Percentiles rank a stretch among this genome's conserved stretches.
Evolutionary conservation across 108 stramenopile genomes (phyloP).

Genomic region (Aurantiochytrium sp.): DNA sequence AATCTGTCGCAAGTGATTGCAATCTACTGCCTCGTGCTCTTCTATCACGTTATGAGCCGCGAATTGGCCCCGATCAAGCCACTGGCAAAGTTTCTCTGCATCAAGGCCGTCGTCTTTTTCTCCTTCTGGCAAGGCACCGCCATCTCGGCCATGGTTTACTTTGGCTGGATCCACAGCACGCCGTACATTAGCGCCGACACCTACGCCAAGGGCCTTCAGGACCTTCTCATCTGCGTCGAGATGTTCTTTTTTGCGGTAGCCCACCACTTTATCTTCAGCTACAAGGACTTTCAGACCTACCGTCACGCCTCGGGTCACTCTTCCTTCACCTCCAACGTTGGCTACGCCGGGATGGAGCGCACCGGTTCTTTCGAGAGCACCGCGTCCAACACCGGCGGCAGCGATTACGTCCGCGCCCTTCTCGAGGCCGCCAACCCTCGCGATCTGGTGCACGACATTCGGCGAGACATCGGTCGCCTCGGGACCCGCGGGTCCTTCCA

Average conservation of each 20-base stretch:
- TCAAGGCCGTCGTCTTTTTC: conserved; percentile 96
- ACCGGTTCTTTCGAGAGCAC: not conserved
- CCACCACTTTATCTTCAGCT: conserved; percentile 80
- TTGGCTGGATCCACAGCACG: not conserved
- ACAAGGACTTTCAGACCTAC: conserved; percentile 68
- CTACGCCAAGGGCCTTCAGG: conserved; percentile 77
- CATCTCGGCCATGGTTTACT: conserved; percentile 65
- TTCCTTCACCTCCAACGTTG: not conserved
- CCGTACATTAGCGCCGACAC: conserved; percentile 65
- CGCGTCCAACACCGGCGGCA: not conserved
- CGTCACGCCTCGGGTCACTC: not conserved
- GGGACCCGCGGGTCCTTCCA: not conserved
- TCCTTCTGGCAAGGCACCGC: conserved; percentile 91
- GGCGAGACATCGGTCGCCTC: not conserved
- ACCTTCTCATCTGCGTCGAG: conserved; percentile 87
- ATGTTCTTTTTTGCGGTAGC: conserved; percentile 86
- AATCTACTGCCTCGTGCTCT: conserved; percentile 82
- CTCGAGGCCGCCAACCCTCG: not conserved
- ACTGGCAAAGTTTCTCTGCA: conserved; percentile 86
- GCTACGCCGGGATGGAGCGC: not conserved
- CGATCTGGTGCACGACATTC: conserved; percentile 26
- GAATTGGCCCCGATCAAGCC: conserved; percentile 78
- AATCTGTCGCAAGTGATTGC: conserved; percentile 82
- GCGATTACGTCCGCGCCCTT: not conserved
- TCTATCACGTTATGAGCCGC: conserved; percentile 74